Evolutionary conservation across 805 yeast species (phyloP).

Genomic region (Lipomyces chichibuensis): DNA sequence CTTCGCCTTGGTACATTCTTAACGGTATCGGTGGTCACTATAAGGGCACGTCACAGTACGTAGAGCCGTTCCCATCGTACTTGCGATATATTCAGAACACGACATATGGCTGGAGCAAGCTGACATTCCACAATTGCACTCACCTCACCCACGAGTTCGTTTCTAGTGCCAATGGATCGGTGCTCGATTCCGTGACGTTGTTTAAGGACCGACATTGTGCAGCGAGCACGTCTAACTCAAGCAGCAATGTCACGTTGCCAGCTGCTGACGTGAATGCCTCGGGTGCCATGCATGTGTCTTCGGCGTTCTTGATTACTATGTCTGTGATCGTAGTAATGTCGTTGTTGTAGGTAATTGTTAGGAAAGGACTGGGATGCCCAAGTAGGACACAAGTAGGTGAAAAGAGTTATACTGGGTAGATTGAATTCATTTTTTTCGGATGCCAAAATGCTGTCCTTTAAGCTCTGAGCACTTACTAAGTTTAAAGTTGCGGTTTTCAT

Average conservation of each 20-base stretch:
- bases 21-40: constrained; percentile 44
- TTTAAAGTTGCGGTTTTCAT: no score
- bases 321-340: not conserved
- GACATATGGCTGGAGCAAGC: constrained; percentile 40
- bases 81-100: constrained; percentile 22
- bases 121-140: constrained; percentile 43
- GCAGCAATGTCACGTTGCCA: not conserved
- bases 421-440: no score
- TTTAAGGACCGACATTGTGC: constrained; percentile 35
- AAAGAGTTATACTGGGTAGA: no score
- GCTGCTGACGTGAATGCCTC: not conserved
- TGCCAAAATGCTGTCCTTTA: no score
- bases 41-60: constrained; percentile 39
- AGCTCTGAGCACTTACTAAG: no score
- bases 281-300: not conserved
- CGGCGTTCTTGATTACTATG: not conserved
- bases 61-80: constrained; percentile 21
- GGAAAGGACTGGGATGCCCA: no score
- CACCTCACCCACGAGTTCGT: constrained; percentile 43
- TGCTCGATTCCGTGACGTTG: constrained; percentile 40
- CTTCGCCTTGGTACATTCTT: constrained; percentile 42
- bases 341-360: no score
- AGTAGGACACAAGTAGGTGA: no score
- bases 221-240: not conserved
- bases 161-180: constrained; percentile 38